phyloP scores from a whole-genome alignment of 306 rosid species.

The Spatholobus suberectus region DNA sequence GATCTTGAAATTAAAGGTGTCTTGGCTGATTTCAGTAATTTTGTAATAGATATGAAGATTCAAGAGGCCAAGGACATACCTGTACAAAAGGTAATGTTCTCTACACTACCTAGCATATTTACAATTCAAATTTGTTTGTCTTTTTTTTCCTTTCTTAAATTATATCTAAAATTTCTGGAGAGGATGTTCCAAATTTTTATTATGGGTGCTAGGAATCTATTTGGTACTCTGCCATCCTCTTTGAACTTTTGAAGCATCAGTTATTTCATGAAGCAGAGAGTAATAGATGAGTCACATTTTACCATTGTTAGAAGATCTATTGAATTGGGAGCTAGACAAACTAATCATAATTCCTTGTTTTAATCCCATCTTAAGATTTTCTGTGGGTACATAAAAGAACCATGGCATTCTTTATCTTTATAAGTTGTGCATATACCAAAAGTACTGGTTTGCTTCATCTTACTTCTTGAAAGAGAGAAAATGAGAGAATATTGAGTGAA shows the following conservation, averaged over 20 bases:
- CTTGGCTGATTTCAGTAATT: constrained; percentile 61
- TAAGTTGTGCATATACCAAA: not conserved
- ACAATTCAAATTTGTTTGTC: constrained; percentile 1
- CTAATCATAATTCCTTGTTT: not conserved
- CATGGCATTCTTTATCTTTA: constrained; percentile 4
- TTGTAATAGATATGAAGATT: constrained; percentile 57
- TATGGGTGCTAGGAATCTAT: constrained; percentile 1
- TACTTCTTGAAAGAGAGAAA: too few species aligned
- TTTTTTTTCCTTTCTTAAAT: not conserved
- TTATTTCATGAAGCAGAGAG: not conserved
- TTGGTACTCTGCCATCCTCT: not conserved
- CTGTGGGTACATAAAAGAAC: not conserved
- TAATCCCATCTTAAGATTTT: not conserved
- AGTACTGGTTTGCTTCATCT: constrained; percentile 7
- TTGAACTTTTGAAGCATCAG: constrained; percentile 10
- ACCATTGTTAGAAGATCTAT: not conserved
- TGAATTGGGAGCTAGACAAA: not conserved
- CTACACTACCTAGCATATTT: constrained; percentile 33
- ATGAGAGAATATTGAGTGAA: too few species aligned
- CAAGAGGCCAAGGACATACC: constrained; percentile 72
- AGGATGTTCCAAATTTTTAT: constrained; percentile 16
- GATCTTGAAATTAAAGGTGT: constrained; percentile 63
- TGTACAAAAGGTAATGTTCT: constrained; percentile 61
- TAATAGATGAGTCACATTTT: not conserved
- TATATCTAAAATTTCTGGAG: constrained; percentile 13